A percentile compares a stretch with the other conserved stretches of the same genome.
Conservation (phyloP, 345 rosid genomes). For the Ricinus communis region DNA sequence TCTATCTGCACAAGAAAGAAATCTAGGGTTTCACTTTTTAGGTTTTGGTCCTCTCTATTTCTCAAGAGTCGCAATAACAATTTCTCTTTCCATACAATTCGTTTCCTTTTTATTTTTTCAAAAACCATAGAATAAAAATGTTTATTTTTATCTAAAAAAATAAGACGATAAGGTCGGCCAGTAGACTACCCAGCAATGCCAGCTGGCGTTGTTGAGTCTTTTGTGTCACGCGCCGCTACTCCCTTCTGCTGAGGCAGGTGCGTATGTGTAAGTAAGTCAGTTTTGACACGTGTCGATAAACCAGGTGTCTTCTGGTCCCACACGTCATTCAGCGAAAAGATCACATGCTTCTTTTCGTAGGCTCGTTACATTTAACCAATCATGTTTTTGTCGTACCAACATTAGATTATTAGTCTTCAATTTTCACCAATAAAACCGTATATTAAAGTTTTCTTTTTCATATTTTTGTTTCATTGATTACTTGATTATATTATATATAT, state of each 20-base stretch:
- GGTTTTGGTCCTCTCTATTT: constrained; percentile 25
- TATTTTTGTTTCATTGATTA: too few relatives aligned
- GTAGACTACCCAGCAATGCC: constrained; percentile 47
- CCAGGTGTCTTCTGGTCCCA: not conserved
- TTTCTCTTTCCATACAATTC: not conserved
- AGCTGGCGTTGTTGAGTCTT: constrained; percentile 46
- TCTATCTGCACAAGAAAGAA: constrained; percentile 26
- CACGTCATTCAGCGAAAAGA: constrained; percentile 10
- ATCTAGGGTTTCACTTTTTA: constrained; percentile 46
- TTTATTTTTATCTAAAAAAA: constrained; percentile 13
- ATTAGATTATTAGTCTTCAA: too few relatives aligned
- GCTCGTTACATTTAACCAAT: constrained; percentile 1
- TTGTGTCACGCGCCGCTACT: constrained; percentile 40
- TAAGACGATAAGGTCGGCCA: constrained; percentile 77
- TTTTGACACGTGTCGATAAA: constrained; percentile 6
- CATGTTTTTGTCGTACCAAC: too few relatives aligned
- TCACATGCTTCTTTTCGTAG: constrained; percentile 17
- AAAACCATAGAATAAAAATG: too few relatives aligned
- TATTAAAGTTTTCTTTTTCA: too few relatives aligned
- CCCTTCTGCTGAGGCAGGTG: constrained; percentile 4
- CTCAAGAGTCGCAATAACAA: constrained; percentile 23
- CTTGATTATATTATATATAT: too few relatives aligned
- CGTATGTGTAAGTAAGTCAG: constrained; percentile 13
- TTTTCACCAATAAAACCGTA: too few relatives aligned
- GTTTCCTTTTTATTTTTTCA: not conserved